These are phyloP conservation scores for Pisolithus albus DNA, from an alignment of 768 basidiomycete genomes.

Conservation along the genomic window DNA sequence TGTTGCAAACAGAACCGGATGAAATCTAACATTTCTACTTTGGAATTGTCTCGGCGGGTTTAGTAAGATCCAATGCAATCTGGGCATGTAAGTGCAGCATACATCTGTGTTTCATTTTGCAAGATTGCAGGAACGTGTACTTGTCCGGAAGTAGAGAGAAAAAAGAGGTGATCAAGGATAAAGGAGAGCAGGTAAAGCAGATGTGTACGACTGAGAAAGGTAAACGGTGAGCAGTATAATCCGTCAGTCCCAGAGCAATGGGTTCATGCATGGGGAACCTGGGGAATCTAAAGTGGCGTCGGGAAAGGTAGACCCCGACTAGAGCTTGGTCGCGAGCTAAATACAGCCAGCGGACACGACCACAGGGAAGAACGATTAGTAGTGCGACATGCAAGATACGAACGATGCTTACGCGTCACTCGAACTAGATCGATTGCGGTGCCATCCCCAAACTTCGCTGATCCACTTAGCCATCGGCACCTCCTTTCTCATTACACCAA, in stretches of 20 bases:
- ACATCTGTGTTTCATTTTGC: no score
- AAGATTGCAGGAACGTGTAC: no score
- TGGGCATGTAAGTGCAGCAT: no score
- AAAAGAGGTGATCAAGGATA: neutral
- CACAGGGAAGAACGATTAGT: neutral
- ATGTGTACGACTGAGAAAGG: no score
- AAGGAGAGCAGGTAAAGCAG: neutral
- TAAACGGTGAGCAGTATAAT: neutral
- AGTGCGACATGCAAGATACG: neutral
- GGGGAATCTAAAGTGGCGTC: slow-evolving; percentile 9
- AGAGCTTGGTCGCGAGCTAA: slow-evolving; percentile 23
- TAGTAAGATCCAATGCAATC: no score
- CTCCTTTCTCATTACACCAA: slow-evolving; percentile 68
- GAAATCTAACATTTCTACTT: no score
- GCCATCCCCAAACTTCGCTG: slow-evolving; percentile 78
- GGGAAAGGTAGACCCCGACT: slow-evolving; percentile 22
- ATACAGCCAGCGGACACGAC: slow-evolving; percentile 1
- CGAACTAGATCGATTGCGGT: slow-evolving; percentile 34
- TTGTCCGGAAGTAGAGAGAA: no score
- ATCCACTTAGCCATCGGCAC: slow-evolving; percentile 90
- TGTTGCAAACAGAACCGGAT: no score
- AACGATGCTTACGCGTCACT: slow-evolving; percentile 16
- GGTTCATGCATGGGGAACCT: neutral
- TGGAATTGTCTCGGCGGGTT: no score
- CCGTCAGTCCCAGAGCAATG: neutral